These are phyloP conservation scores for Cudoniella acicularis DNA, from an alignment of 495 filamentous ascomycete species.

Conservation along the genomic window DNA sequence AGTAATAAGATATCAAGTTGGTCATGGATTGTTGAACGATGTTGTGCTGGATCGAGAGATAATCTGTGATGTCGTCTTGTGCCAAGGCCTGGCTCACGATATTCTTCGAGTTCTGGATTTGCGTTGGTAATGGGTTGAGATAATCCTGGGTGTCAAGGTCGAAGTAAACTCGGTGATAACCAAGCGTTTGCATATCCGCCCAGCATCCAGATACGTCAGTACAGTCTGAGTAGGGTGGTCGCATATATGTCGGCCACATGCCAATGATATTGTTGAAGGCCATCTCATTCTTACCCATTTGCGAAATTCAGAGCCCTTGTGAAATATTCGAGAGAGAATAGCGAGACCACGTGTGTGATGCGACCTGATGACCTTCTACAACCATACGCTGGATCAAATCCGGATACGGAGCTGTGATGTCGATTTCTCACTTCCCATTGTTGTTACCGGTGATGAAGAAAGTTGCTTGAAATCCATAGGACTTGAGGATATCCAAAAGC, in stretches of 20 bases:
- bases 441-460: slow-evolving; percentile 58
- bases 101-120: slow-evolving; percentile 69
- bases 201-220: slow-evolving; percentile 41
- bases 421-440: slow-evolving; percentile 22
- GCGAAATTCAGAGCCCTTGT: slow-evolving; percentile 41
- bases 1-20: slow-evolving; percentile 62
- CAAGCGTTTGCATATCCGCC: slow-evolving; percentile 58
- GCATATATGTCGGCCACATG: slow-evolving; percentile 72
- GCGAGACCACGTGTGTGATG: slow-evolving; percentile 71
- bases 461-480: slow-evolving; percentile 56
- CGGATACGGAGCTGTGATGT: slow-evolving; percentile 5
- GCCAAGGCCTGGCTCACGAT: slow-evolving; percentile 56
- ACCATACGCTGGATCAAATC: slow-evolving; percentile 45
- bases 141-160: slow-evolving; percentile 82
- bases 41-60: slow-evolving; percentile 53
- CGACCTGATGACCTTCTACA: slow-evolving; percentile 63
- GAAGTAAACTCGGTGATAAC: slow-evolving; percentile 70
- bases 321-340: slow-evolving; percentile 54
- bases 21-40: slow-evolving; percentile 64
- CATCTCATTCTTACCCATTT: slow-evolving; percentile 67
- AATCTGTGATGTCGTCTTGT: slow-evolving; percentile 37
- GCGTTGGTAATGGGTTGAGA: slow-evolving; percentile 51
- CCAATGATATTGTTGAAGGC: slow-evolving; percentile 67
- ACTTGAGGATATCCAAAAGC: slow-evolving; percentile 57
- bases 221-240: slow-evolving; percentile 66